Evolutionary conservation across 495 filamentous ascomycete species (phyloP).

Genomic region (Neurospora hispaniola): DNA sequence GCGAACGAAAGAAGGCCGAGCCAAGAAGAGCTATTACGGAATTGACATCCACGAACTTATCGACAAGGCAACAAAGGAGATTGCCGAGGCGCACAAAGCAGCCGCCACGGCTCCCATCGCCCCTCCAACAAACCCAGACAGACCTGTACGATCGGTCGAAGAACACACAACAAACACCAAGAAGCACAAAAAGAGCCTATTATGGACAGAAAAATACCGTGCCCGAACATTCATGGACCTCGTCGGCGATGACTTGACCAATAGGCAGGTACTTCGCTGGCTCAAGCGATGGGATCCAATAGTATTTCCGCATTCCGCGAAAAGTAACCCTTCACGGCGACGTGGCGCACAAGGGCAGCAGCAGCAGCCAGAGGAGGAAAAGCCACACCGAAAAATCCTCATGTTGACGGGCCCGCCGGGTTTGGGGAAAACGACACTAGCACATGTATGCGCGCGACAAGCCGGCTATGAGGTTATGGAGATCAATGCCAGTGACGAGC

Average conservation of each 20-base stretch:
- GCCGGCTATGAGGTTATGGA: conserved; percentile 92
- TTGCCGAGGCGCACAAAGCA: conserved; percentile 20
- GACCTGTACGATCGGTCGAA: conserved; percentile 25
- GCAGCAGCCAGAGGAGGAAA: conserved; percentile 46
- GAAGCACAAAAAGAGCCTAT: conserved; percentile 39
- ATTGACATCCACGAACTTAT: conserved; percentile 78
- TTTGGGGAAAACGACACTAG: conserved; percentile 89
- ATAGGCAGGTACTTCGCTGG: conserved; percentile 86
- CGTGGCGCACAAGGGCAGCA: conserved; percentile 27
- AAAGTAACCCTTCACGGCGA: conserved; percentile 35
- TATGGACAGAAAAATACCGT: conserved; percentile 89
- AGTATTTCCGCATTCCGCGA: conserved; percentile 69
- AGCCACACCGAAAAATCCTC: conserved; percentile 71
- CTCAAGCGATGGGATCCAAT: conserved; percentile 87
- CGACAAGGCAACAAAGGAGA: conserved; percentile 50
- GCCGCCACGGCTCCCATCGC: conserved; percentile 15
- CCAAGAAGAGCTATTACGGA: conserved; percentile 80
- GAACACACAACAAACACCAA: conserved; percentile 23
- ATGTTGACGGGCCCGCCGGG: conserved; percentile 85
- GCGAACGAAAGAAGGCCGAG: conserved; percentile 53
- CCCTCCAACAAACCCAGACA: conserved; percentile 16
- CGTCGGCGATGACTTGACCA: conserved; percentile 87
- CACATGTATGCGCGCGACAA: conserved; percentile 90
- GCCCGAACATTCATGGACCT: conserved; percentile 87
- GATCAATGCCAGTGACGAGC: conserved; percentile 77